phyloP scores from a whole-genome alignment of 257 asterid genomes.

The Penstemon newberryi region DNA sequence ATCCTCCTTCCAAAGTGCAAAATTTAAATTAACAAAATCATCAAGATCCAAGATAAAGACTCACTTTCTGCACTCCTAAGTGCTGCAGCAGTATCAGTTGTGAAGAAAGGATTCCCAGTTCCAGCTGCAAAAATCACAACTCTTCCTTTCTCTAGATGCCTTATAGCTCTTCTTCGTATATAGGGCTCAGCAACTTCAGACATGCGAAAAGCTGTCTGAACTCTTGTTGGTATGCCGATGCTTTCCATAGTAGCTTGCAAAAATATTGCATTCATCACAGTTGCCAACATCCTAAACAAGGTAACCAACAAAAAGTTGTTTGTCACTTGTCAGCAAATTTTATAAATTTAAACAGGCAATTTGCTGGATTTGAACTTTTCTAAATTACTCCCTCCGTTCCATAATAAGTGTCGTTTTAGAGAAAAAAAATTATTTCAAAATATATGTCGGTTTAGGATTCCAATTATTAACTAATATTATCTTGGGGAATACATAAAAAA shows the following conservation, averaged over 20 bases:
- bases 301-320: conserved; percentile 16
- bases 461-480: no score
- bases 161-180: conserved; percentile 87
- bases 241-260: conserved; percentile 99
- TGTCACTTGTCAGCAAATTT: neutral
- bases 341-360: conserved; percentile 2
- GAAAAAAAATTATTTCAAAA: no score
- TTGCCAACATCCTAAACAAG: conserved; percentile 86
- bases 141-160: conserved; percentile 97
- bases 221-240: conserved; percentile 95
- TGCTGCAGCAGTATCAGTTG: conserved; percentile 99
- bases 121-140: conserved; percentile 98
- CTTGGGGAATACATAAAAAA: no score
- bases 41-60: conserved; percentile 29
- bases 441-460: no score
- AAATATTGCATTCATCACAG: conserved; percentile 97
- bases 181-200: conserved; percentile 99
- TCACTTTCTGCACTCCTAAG: conserved; percentile 95
- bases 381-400: no score
- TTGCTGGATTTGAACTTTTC: neutral
- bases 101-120: conserved; percentile 97
- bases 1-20: neutral
- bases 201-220: conserved; percentile 98
- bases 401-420: no score
- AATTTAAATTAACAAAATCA: conserved; percentile 19